Conservation (phyloP, 2,329 filamentous ascomycete species). For the Dryadomyces quercivorus region DNA sequence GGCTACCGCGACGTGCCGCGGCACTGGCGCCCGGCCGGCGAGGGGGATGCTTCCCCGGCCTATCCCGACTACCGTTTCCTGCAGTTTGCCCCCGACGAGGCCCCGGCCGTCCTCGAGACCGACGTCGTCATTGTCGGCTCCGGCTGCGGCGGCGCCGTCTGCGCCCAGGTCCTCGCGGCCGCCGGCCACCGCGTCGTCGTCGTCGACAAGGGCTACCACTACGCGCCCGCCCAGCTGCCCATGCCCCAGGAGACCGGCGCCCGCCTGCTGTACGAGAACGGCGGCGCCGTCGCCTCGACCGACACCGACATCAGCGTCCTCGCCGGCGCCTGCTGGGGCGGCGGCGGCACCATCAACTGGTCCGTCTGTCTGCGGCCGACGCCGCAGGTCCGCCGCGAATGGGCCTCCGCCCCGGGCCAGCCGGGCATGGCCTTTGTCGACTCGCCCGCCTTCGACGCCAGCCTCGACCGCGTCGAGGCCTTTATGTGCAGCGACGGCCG, state of each 20-base stretch:
- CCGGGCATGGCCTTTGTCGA: constrained; percentile 58
- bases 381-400: constrained; percentile 66
- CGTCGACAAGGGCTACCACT: constrained; percentile 61
- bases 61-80: constrained; percentile 46
- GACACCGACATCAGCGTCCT: constrained; percentile 48
- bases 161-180: constrained; percentile 68
- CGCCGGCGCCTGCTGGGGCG: constrained; percentile 66
- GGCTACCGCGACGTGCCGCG: constrained; percentile 44
- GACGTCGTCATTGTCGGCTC: constrained; percentile 82
- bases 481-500: constrained; percentile 46
- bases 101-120: constrained; percentile 51
- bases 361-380: constrained; percentile 54
- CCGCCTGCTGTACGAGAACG: constrained; percentile 57
- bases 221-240: constrained; percentile 57
- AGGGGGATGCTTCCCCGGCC: constrained; percentile 22
- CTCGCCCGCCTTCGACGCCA: constrained; percentile 61
- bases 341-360: constrained; percentile 86
- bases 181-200: constrained; percentile 65
- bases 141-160: constrained; percentile 74
- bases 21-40: constrained; percentile 24
- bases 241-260: constrained; percentile 53
- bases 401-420: constrained; percentile 54
- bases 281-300: constrained; percentile 43
- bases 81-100: constrained; percentile 32
- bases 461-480: constrained; percentile 64